Conservation (phyloP, 2,329 filamentous ascomycete species). For the Neonectria neomacrospora region DNA sequence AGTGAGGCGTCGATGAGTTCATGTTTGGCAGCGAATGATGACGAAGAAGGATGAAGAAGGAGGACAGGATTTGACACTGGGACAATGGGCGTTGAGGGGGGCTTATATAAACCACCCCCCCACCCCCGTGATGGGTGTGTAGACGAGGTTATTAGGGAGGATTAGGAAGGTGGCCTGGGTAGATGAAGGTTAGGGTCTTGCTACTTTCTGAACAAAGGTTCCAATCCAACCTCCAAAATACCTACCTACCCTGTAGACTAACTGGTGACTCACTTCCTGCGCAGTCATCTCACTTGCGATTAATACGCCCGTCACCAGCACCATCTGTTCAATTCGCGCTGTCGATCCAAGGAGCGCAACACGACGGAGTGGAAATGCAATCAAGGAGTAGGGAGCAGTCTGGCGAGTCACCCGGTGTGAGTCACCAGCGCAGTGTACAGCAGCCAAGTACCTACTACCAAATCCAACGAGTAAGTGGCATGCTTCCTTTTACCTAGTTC, state of each 20-base stretch:
- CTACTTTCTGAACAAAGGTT: not conserved
- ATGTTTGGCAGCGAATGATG: slow-evolving; percentile 26
- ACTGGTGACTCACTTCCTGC: not conserved
- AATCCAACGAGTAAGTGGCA: slow-evolving; percentile 10
- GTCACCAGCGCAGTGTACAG: slow-evolving; percentile 31
- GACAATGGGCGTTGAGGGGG: not conserved
- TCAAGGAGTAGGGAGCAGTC: not conserved
- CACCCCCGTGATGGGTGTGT: not conserved
- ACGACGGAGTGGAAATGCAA: not conserved
- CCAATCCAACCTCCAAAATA: too few species aligned
- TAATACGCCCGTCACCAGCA: not conserved
- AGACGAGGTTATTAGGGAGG: slow-evolving; percentile 1
- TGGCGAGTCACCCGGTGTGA: slow-evolving; percentile 41
- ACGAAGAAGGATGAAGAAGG: slow-evolving; percentile 4
- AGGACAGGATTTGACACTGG: not conserved
- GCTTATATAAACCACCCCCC: not conserved
- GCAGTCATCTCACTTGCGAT: not conserved
- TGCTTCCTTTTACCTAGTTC: not conserved
- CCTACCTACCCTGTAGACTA: not conserved
- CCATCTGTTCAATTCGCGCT: not conserved
- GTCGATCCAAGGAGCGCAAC: not conserved
- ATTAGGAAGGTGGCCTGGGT: slow-evolving; percentile 40
- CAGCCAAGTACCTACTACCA: not conserved
- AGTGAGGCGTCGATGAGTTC: slow-evolving; percentile 38
- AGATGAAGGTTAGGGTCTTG: too few species aligned